Evolutionary conservation across 2,329 filamentous ascomycete species (phyloP), one percentile per base, ranked within the genome.

Genomic region (Calycina marina): DNA sequence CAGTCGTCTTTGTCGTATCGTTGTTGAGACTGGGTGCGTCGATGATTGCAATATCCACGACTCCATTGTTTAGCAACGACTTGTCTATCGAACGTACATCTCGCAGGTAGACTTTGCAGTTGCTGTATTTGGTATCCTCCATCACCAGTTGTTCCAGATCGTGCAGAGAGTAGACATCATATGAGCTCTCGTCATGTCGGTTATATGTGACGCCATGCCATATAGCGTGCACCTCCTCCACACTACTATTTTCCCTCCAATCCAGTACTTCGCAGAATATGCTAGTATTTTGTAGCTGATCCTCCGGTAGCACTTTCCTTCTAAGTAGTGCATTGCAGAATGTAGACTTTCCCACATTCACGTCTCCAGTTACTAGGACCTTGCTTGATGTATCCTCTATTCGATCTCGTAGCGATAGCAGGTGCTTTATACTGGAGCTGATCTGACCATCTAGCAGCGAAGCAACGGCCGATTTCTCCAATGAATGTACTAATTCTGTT

Each of bases 331-430:
- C 90, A 56, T 98, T 98, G 61, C 90, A 98, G 49, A 98, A 98
- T 1, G 90, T 98, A 4, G 90, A 98, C 54, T 98, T 98, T 51
- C 90, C 90, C 6, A 90, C 88, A 51, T 98, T 98, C 33, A 98
- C 59, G 53, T 98, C 90, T 49, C 90, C 90, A 0, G 90, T 98
- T 12, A 98, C 77, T 36, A 98, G 60, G 1, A 98, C 90, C 56
- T 98, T 98, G 58, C 88, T 96, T 4, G 88, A 83, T 0, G 84
- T 96, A 56, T 98, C 90, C 53, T 96, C 90, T 40, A 98, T 98
- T 32, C 90, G 77, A 44, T 96, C 90, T 38, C 85, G 76, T 18
- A 98, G 65, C 0, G 82, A 75, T 35, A 83, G 67, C 2, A 98
- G 67, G 56, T 98, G 90, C 47, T 85, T 84, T 51, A 96, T 80